Base-by-base conservation (phyloP, 148 eudicot species). In the Agrostemma githago region DNA sequence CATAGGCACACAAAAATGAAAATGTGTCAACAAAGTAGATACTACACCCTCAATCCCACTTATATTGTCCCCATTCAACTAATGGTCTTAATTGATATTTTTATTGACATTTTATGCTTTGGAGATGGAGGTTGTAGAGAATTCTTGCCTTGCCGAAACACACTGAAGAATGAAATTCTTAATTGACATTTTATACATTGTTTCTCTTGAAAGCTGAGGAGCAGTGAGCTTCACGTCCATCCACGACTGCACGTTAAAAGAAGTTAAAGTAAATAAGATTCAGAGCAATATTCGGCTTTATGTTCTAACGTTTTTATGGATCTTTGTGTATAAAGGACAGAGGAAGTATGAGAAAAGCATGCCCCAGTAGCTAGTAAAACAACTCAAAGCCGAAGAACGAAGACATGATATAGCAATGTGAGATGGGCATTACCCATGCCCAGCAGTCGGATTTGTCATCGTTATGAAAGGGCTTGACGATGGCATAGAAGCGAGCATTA, bases 151-250 rank as follows among this genome's bases (percentile, higher is more conserved):
- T 74, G 97, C 76, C 72, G 97, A 86, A 80, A 84, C 84, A 76
- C 88, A 74, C 78, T 92, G 92, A 21, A 92, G 88, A 69, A 82
- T 84, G 26, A 83, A 78, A 74, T 88, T 81, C 73, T 86, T 85
- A 51, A 90, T 62, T 9, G 96, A 90, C 85, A 92, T 34, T 83
- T 95, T 95, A 80, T 92, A 95, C 76, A 79, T 66, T 34, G 90
- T 92, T 85, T 92, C 96, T 81, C 99, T 88, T 61, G 82, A 84
- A 88, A 95, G 95, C 81, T 95, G 99, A 72, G 99, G 99, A 62
- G 99, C 89, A 63, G 96, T 90, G 72, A 95, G 83, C 84, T 92
- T 95, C 74, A 95, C 89, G 74, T 95, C 94, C 68, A 88, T 80
- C 97, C 99, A 92, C 76, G 84, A 84, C 99, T 95, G 86, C 80